These are phyloP conservation scores for Euphorbia peplus DNA, from an alignment of 345 rosid genomes.

Conservation along the genomic window DNA sequence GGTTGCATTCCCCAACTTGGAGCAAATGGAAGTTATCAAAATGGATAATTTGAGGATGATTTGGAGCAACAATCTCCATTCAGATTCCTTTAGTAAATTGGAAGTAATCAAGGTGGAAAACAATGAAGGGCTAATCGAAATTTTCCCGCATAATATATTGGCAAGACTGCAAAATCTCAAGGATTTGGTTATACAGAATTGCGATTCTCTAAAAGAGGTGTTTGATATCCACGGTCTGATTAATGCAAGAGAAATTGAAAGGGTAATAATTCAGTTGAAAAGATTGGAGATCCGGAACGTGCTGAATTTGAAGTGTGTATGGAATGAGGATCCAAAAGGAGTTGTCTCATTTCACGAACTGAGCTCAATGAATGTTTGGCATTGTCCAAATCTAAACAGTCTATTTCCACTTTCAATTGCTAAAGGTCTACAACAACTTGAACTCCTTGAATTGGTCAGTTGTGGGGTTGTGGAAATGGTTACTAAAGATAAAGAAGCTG, in stretches of 20 bases:
- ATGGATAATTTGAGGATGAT: slow-evolving; percentile 12
- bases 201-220: slow-evolving; percentile 12
- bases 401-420: slow-evolving; percentile 18
- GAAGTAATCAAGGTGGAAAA: too few relatives aligned
- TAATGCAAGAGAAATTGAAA: neutral
- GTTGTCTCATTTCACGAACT: slow-evolving; percentile 7
- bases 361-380: neutral
- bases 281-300: neutral
- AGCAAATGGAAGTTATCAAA: neutral
- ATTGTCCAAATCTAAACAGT: slow-evolving; percentile 10
- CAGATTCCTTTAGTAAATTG: slow-evolving; percentile 1
- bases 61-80: neutral
- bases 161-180: too few relatives aligned
- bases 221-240: slow-evolving; percentile 13
- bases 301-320: slow-evolving; percentile 9
- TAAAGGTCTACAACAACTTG: neutral
- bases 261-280: neutral
- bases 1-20: slow-evolving; percentile 10
- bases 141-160: too few relatives aligned
- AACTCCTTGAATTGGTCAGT: neutral
- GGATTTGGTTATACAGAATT: neutral
- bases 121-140: too few relatives aligned
- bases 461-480: slow-evolving; percentile 23
- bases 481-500: slow-evolving; percentile 4
- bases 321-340: slow-evolving; percentile 11